Conservation (phyloP, 139 green algal genomes). For the Coelastrella sp. region DNA sequence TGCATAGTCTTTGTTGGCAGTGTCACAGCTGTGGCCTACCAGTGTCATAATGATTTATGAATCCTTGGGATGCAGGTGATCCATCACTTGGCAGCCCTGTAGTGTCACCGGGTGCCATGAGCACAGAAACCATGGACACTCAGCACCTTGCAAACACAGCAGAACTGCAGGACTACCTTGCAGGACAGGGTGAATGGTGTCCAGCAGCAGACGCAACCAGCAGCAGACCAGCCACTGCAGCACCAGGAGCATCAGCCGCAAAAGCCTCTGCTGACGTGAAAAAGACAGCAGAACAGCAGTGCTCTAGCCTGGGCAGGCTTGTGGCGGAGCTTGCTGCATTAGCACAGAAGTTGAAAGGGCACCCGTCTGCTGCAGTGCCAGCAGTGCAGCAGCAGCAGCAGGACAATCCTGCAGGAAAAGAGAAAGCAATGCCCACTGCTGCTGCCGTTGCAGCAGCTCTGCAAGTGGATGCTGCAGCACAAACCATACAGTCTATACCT, state of each 20-base stretch:
- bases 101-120: background rate
- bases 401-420: background rate
- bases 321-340: constrained; percentile 25
- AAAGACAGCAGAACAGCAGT: background rate
- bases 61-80: constrained; percentile 41
- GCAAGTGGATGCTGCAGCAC: background rate
- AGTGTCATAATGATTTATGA: background rate
- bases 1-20: background rate
- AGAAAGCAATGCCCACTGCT: background rate
- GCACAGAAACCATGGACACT: background rate
- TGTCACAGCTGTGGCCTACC: too few relatives aligned
- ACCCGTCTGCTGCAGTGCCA: background rate
- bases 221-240: background rate
- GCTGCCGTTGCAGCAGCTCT: constrained; percentile 6
- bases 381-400: background rate
- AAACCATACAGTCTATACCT: background rate
- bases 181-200: constrained; percentile 19
- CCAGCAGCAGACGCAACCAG: background rate
- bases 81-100: constrained; percentile 52
- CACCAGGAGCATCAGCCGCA: background rate
- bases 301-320: background rate
- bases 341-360: constrained; percentile 13
- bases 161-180: constrained; percentile 43
- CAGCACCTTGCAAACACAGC: constrained; percentile 15
- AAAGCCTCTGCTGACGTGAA: background rate